Percentiles rank a stretch among this genome's conserved stretches.
Conservation (phyloP, 1,139 yeast species). For the Meyerozyma sp. region DNA sequence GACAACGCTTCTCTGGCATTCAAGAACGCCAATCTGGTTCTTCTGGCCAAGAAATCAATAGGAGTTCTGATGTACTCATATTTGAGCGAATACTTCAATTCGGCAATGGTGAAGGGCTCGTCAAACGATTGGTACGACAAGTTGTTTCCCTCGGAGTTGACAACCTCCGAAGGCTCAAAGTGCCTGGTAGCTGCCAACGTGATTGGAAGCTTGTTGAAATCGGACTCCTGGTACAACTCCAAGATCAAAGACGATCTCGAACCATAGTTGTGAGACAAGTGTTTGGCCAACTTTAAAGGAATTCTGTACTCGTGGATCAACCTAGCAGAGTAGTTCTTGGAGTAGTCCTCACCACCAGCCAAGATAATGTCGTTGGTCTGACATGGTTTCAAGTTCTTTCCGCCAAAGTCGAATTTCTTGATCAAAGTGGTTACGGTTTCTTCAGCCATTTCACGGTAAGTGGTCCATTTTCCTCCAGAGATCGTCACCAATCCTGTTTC, state of each 20-base stretch:
- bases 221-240: constrained; percentile 52
- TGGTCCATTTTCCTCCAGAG: constrained; percentile 98
- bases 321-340: constrained; percentile 69
- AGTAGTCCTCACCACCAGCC: constrained; percentile 69
- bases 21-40: constrained; percentile 89
- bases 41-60: constrained; percentile 84
- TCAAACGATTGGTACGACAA: constrained; percentile 52
- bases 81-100: constrained; percentile 73
- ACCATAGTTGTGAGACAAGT: constrained; percentile 84
- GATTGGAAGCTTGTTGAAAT: constrained; percentile 56
- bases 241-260: constrained; percentile 80
- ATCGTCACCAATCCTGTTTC: constrained; percentile 77
- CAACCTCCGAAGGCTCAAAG: constrained; percentile 29
- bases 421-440: constrained; percentile 82
- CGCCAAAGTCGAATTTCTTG: constrained; percentile 40
- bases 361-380: constrained; percentile 58
- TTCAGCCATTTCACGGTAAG: constrained; percentile 96
- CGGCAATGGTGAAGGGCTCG: constrained; percentile 92
- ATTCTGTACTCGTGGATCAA: constrained; percentile 75
- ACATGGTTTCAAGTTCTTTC: constrained; percentile 46
- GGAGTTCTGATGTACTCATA: constrained; percentile 89
- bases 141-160: constrained; percentile 28
- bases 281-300: constrained; percentile 73
- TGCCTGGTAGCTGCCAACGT: constrained; percentile 46
- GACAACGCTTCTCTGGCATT: constrained; percentile 80